Base-by-base conservation (phyloP, 1,139 yeast genomes). In the Candida tunisiensis region DNA sequence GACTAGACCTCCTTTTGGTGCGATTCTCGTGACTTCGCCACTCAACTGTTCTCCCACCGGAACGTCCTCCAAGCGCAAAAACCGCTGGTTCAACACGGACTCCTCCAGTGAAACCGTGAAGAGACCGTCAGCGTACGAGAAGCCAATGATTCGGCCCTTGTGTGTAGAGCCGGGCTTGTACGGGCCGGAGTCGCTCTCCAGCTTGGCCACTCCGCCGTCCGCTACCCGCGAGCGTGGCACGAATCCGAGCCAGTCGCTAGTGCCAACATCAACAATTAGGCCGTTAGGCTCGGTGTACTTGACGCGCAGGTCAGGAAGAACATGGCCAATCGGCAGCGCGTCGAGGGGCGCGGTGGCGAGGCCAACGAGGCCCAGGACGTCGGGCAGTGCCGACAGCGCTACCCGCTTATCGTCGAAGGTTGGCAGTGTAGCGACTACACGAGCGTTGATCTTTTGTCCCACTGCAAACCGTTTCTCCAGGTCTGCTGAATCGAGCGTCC, bases 251-350 rank as follows among this genome's bases (percentile, higher is more conserved):
- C 32, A 21, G 19, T 31, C 28, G n/a, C 30, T 32, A 9, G 32
- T 41, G 18, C 74, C 78, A 26, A 78, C 49, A 10, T 45, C 45
- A 22, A 55, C 42, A 26, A 51, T 53, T 6, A 57, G 39, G 9
- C 65, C 65, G 10, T 38, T 36, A 7, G 51, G 41, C 17, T 68
- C 63, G 17, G 70, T 68, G 38, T 62, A 70, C 29, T 61, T 55
- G 19, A 85, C 65, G 18, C 62, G 65, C n/a, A 60, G 59, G 8
- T 53, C 52, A 5, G 74, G 82, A 29, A 83, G 62, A 13, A 63
- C 57, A 39, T 73, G 73, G 8, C 98, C 96, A 25, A 74, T 49
- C 11, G 92, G 83, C 53, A 77, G 74, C 0, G 88, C 78, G 30
- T 70, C 74, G 8, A 41, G 47, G 8, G 45, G 47, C 5, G 35